These are phyloP conservation scores for Oemleria cerasiformis DNA, from an alignment of 306 rosid species.

Conservation along the genomic window DNA sequence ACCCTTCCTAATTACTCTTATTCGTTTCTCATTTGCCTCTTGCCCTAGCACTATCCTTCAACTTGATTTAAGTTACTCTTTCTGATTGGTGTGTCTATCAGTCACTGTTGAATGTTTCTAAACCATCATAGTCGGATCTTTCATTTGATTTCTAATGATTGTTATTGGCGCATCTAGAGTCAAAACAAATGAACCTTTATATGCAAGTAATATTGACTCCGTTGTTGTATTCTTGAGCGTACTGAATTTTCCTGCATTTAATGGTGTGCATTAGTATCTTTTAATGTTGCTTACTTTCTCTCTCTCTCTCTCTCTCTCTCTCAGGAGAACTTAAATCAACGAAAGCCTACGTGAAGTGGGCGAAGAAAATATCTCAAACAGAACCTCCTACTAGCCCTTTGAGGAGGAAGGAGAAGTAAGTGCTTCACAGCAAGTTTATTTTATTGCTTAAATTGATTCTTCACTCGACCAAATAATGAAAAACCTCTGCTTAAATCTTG, in stretches of 20 bases:
- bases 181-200: not conserved
- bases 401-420: conserved; percentile 57
- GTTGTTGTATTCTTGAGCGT: not conserved
- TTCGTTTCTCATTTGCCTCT: not conserved
- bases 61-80: not conserved
- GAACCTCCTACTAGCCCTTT: conserved; percentile 88
- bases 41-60: too few relatives aligned
- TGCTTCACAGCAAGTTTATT: conserved; percentile 11
- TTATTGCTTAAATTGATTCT: not conserved
- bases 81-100: not conserved
- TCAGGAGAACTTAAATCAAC: conserved; percentile 71
- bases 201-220: not conserved
- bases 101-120: not conserved
- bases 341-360: conserved; percentile 75
- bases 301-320: not conserved
- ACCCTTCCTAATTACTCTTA: not conserved
- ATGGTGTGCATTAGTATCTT: not conserved
- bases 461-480: not conserved
- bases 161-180: not conserved
- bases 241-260: not conserved
- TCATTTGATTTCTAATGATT: not conserved
- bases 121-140: not conserved
- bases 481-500: conserved; percentile 18
- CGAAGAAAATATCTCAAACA: conserved; percentile 60
- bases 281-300: conserved; percentile 7